Evolutionary conservation across 2,329 filamentous ascomycete genomes (phyloP), one percentile per base, ranked within the genome.

Genomic region (Trichoderma arundinaceum): DNA sequence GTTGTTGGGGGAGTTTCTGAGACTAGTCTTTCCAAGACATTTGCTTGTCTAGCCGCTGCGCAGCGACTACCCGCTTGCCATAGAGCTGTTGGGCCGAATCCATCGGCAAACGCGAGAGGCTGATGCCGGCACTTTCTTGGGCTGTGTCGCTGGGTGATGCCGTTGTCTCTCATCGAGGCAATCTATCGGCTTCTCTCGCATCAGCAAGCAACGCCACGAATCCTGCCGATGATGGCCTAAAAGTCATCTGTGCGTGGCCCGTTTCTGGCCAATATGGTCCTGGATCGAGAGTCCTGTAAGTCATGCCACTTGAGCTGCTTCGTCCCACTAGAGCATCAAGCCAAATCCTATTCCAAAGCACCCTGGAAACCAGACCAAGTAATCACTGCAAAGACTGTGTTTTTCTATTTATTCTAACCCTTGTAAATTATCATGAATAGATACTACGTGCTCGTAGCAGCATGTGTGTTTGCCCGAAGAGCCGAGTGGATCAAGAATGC

Each of bases 391-490:
- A 7, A 22, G 12, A 10, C 7, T 10, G 38, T 22, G 10, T 22
- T 35, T 22, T 10, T 5, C 17, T 51, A 2, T 28, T 28, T 28
- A 2, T 39, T 51, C 10, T 52, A 39, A 35, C 17, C 28, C 15
- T 17, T 4, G 12, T 19, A 32, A 33, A 22, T 19, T 9, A n/a
- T 19, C 13, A 15, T 19, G 6, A 15, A 3, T 67, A 86, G 86
- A 67, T 88, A 90, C 73, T 90, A 91, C 72, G 80, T 85, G 49
- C 82, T 90, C 1, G 83, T 90, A 57, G 81, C 84, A 56, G 82
- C 86, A 2, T 90, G 88, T 70, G 81, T 90, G 3, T 74, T 90
- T 54, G 87, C 85, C n/a, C 81, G 86, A 56, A 87, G 86, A 69
- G 76, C 78, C 33, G 83, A 86, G 74, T 90, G 86, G 86, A 79